Evolutionary conservation across 2,329 filamentous ascomycete genomes (phyloP), one percentile per base, ranked within the genome.

Genomic region (Aspergillus neotritici): DNA sequence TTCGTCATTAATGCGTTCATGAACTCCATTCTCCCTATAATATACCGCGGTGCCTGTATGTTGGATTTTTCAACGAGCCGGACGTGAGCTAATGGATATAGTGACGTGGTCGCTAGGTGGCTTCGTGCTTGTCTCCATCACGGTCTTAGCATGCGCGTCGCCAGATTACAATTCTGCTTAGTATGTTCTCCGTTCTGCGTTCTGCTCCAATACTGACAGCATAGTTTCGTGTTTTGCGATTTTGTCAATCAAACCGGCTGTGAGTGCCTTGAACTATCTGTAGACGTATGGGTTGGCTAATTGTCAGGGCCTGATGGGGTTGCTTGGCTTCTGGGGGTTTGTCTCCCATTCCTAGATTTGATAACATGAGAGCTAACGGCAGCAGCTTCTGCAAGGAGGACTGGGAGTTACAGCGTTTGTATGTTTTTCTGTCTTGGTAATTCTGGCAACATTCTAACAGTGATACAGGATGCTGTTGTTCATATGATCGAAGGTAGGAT

Each of bases 191-290:
- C 9, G 2, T 4, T 3, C 16, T 2, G 7, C 13, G 2, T 14
- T 8, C 7, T 12, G 8, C 21, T 2, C 17, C 7, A 33, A 33
- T 30, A 16, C 40, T 54, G 12, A 51, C 13, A 13, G 0, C 9
- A n/a, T 8, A 64, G 61, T 2, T 64, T 62, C 31, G 61, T 86
- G 6, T 87, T 84, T 46, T 70, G 75, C 6, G 63, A 78, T 1
- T 86, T 87, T 57, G 75, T 84, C 56, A 88, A 88, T 50, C 65
- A 76, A 34, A 79, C 78, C 1, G 81, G 80, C 17, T 86, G 82
- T 62, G 41, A 39, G 56, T 46, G 15, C 2, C 1, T n/a, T 4
- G 5, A 8, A 25, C 3, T 2, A 11, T 9, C 17, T n/a, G 1
- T 13, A 2, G 10, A 5, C 14, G 6, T n/a, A n/a, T 13, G n/a